These are phyloP conservation scores for Suillus plorans DNA, from an alignment of 768 basidiomycete species.

Conservation along the genomic window DNA sequence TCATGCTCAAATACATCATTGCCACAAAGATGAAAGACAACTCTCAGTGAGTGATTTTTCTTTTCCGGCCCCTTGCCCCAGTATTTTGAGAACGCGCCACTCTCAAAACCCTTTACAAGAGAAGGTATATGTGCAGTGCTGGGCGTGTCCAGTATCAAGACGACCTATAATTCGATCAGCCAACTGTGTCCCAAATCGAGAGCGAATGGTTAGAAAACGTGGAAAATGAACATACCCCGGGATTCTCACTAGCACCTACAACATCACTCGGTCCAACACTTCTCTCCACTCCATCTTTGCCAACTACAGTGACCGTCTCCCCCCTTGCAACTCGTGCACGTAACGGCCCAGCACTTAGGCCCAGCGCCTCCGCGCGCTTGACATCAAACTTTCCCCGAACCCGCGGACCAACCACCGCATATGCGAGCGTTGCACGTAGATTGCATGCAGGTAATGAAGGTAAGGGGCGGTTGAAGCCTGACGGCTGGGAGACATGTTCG, in stretches of 20 bases:
- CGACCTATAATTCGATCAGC: not conserved
- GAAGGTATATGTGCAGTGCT: not conserved
- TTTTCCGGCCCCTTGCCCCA: not conserved
- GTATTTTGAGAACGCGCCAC: not conserved
- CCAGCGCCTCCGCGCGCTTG: constrained; percentile 38
- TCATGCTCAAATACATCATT: constrained; percentile 60
- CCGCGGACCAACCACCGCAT: not conserved
- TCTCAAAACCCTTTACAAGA: not conserved
- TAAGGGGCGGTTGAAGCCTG: not conserved
- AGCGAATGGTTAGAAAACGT: not conserved
- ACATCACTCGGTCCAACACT: constrained; percentile 1
- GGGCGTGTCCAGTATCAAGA: not conserved
- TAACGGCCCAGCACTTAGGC: constrained; percentile 57
- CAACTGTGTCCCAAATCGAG: not conserved
- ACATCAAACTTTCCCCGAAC: constrained; percentile 1
- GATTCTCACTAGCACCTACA: not conserved
- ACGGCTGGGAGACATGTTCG: not conserved
- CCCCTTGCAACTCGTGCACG: constrained; percentile 67
- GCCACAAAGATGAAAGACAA: not conserved
- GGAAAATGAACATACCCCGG: not conserved
- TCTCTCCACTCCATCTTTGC: not conserved
- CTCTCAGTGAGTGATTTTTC: not conserved
- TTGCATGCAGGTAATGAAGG: not conserved
- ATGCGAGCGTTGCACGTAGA: not conserved
- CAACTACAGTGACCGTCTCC: constrained; percentile 47